Conservation (phyloP, 139 green algal species). For the Gonium pectorale region DNA sequence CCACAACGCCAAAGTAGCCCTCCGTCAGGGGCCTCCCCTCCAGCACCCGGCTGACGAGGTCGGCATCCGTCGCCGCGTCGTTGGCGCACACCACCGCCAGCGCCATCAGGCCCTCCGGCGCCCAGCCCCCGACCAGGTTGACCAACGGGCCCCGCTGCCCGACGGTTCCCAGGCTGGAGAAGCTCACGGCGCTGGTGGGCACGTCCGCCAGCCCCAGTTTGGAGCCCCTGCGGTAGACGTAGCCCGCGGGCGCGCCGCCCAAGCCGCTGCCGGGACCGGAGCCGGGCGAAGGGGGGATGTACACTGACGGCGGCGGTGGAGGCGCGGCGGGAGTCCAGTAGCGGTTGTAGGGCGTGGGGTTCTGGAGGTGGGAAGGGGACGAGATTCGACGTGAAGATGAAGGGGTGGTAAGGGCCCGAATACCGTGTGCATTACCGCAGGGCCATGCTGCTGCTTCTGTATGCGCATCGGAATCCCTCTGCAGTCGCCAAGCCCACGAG, state of each 20-base stretch:
- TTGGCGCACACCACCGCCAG: background rate
- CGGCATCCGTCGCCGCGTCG: background rate
- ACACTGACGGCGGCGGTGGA: background rate
- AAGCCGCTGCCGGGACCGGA: background rate
- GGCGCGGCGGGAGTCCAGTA: background rate
- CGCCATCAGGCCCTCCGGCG: background rate
- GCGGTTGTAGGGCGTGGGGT: constrained; percentile 11
- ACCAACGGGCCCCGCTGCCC: background rate
- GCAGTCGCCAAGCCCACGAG: background rate
- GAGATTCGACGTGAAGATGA: background rate
- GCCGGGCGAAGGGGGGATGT: background rate
- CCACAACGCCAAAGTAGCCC: background rate
- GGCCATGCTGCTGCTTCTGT: background rate
- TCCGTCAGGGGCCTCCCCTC: background rate
- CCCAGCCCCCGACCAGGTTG: constrained; percentile 20
- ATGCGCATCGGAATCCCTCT: background rate
- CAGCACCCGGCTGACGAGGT: background rate
- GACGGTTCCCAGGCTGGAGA: background rate
- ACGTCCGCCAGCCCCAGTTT: background rate
- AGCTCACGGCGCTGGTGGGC: background rate
- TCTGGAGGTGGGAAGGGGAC: background rate
- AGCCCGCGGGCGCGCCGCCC: too few species aligned
- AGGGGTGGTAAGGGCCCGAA: background rate
- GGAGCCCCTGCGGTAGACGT: constrained; percentile 5
- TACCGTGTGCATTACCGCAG: background rate